Conservation (phyloP, 2,329 filamentous ascomycete species). For the Rasamsonia emersonii region DNA sequence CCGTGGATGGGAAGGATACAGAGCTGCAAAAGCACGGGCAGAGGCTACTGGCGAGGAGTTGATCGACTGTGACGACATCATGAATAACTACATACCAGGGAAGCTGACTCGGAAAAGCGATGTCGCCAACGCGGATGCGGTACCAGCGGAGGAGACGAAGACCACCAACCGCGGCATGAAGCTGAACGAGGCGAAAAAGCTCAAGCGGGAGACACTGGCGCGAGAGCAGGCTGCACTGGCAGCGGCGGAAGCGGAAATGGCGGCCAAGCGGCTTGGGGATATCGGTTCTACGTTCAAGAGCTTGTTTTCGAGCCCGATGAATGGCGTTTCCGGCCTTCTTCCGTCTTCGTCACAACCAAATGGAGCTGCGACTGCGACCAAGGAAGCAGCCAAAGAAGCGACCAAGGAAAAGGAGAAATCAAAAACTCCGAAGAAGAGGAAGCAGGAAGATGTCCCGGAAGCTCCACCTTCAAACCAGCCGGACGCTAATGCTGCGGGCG, state of each 20-base stretch:
- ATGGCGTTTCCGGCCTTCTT: conserved; percentile 15
- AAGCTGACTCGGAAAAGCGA: conserved; percentile 34
- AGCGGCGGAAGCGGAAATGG: conserved; percentile 29
- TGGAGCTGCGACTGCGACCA: conserved; percentile 13
- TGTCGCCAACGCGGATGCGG: conserved; percentile 28
- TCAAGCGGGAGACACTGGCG: conserved; percentile 47
- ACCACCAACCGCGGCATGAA: conserved; percentile 53
- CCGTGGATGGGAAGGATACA: conserved; percentile 44
- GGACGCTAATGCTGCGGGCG: conserved; percentile 1
- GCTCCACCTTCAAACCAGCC: not conserved
- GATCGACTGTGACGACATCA: conserved; percentile 46
- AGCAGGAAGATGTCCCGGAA: conserved; percentile 45
- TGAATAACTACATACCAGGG: conserved; percentile 28
- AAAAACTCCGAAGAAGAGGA: conserved; percentile 42
- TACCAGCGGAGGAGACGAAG: conserved; percentile 38
- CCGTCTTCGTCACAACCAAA: conserved; percentile 16
- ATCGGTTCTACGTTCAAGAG: conserved; percentile 30
- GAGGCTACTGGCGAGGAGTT: conserved; percentile 46
- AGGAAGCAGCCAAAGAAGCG: no score
- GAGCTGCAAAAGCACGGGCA: conserved; percentile 42
- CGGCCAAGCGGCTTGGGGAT: conserved; percentile 28
- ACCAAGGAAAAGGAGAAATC: conserved; percentile 18
- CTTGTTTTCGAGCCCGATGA: conserved; percentile 22
- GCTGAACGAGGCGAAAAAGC: conserved; percentile 53
- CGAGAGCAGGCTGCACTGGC: conserved; percentile 35